Evolutionary conservation across 192 early-diverging fungal genomes (phyloP).

Genomic region (Linnemannia zychae): DNA sequence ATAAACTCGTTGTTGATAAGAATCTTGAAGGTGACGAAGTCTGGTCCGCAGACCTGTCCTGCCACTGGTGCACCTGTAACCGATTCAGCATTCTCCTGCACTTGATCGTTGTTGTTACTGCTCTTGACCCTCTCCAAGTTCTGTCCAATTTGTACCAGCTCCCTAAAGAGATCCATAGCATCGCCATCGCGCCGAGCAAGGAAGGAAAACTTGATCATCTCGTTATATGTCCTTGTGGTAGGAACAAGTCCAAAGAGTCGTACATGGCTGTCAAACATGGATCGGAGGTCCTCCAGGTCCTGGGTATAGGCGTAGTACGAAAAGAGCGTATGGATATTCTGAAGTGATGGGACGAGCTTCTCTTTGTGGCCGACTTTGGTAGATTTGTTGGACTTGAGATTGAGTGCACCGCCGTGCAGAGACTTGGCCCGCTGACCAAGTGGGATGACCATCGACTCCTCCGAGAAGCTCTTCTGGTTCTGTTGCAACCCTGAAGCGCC

Average conservation of each 20-base stretch:
- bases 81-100: neutral
- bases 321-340: conserved; percentile 53
- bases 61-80: neutral
- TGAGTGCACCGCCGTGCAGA: conserved; percentile 30
- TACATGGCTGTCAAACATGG: conserved; percentile 52
- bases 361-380: conserved; percentile 12
- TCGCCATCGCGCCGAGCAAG: conserved; percentile 29
- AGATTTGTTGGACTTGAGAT: conserved; percentile 2
- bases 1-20: conserved; percentile 49
- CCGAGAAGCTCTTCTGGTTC: neutral
- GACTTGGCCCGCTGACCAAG: conserved; percentile 32
- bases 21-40: conserved; percentile 44
- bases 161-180: conserved; percentile 36
- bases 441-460: conserved; percentile 31
- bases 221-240: conserved; percentile 44
- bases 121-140: conserved; percentile 26
- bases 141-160: conserved; percentile 44
- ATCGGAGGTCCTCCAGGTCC: conserved; percentile 44
- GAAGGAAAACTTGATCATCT: conserved; percentile 58
- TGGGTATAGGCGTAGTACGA: conserved; percentile 50
- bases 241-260: conserved; percentile 51
- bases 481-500: neutral
- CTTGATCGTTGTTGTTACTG: neutral
- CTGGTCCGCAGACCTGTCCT: conserved; percentile 24
- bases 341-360: conserved; percentile 27